Conservation (phyloP, 1,284 basidiomycete genomes). For the Fomitiporia mediterranea region DNA sequence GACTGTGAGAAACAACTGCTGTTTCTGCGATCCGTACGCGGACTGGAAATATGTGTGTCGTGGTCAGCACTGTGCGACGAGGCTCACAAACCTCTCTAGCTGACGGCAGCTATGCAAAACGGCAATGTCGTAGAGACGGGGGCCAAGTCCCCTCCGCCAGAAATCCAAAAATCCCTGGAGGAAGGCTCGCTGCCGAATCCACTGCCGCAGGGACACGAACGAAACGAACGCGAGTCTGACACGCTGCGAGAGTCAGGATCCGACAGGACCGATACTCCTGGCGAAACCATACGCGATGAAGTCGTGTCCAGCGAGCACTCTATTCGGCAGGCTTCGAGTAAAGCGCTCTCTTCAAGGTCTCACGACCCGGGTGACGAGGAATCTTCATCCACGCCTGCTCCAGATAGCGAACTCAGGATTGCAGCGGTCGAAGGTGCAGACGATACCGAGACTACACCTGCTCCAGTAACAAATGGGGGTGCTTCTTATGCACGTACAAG, state of each 20-base stretch:
- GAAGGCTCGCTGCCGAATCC: neutral
- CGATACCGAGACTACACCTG: neutral
- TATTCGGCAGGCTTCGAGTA: neutral
- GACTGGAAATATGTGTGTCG: neutral
- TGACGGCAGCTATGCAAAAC: constrained; percentile 13
- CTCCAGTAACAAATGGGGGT: neutral
- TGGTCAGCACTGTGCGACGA: constrained; percentile 10
- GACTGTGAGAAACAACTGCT: neutral
- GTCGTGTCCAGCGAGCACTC: neutral
- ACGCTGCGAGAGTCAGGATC: neutral
- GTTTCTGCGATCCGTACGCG: neutral
- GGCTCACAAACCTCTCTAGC: neutral
- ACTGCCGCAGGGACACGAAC: constrained; percentile 2
- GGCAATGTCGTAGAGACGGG: constrained; percentile 2
- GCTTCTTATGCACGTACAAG: neutral
- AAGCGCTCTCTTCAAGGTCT: neutral
- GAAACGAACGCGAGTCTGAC: constrained; percentile 5
- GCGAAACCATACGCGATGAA: too few species aligned
- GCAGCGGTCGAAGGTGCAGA: neutral
- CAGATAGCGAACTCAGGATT: neutral
- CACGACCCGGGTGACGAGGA: neutral
- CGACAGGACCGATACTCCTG: neutral
- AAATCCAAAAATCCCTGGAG: neutral
- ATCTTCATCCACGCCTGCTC: neutral
- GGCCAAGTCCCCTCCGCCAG: neutral